Percentiles rank a stretch among this genome's conserved stretches.
These are phyloP conservation scores for Metrosideros polymorpha DNA, from an alignment of 441 rosid species.

Conservation along the genomic window DNA sequence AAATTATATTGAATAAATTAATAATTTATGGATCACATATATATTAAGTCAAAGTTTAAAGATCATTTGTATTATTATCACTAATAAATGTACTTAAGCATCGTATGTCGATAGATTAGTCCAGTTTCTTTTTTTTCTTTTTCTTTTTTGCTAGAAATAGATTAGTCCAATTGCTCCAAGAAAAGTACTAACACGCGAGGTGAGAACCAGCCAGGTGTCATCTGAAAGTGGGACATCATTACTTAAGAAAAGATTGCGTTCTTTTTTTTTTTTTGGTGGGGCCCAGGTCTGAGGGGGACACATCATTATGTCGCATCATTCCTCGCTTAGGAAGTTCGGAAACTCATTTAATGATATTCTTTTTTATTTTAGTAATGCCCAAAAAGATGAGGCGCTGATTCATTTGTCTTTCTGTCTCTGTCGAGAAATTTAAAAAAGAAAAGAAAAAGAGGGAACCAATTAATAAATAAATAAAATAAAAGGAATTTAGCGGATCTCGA, in stretches of 20 bases:
- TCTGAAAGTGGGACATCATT: background rate
- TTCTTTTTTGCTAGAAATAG: too few species aligned
- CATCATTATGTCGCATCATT: background rate
- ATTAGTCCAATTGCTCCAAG: background rate
- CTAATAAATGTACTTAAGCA: background rate
- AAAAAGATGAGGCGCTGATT: background rate
- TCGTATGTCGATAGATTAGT: background rate
- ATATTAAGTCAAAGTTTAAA: too few species aligned
- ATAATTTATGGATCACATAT: too few species aligned
- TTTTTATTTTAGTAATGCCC: background rate
- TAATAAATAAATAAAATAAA: background rate
- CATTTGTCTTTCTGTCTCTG: background rate
- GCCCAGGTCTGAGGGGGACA: background rate
- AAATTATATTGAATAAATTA: too few species aligned
- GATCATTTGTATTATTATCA: too few species aligned
- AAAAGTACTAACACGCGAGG: background rate
- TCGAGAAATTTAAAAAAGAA: too few species aligned
- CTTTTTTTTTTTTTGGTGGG: background rate
- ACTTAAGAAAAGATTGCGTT: background rate
- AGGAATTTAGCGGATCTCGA: background rate
- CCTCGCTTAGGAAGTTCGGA: background rate
- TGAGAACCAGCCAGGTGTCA: background rate
- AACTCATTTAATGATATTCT: background rate
- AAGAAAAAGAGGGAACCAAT: too few species aligned
- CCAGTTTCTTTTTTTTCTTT: too few species aligned